Percentiles rank a stretch among this genome's conserved stretches.
These are phyloP conservation scores for Bruguiera hainesii DNA, from an alignment of 441 rosid species.

Conservation along the genomic window DNA sequence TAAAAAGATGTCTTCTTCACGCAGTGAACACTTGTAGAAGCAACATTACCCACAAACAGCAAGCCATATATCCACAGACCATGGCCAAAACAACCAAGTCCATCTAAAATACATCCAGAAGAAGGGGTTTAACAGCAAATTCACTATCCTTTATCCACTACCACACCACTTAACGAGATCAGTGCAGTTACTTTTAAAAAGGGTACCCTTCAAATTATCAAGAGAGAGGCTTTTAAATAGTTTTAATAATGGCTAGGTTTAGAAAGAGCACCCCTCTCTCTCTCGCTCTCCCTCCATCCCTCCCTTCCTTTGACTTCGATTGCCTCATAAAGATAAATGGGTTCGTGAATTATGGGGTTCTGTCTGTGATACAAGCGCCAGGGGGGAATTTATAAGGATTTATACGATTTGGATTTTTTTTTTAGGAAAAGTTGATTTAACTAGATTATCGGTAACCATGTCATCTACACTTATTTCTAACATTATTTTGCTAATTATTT, in stretches of 20 bases:
- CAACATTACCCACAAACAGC: constrained; percentile 59
- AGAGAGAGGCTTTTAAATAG: constrained; percentile 36
- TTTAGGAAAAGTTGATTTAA: no score
- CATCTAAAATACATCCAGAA: constrained; percentile 91
- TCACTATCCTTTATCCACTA: constrained; percentile 48
- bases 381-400: no score
- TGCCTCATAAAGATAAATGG: no score
- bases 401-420: no score
- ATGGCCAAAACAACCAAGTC: constrained; percentile 92
- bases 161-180: constrained; percentile 51
- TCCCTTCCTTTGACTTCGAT: no score
- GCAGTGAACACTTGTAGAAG: constrained; percentile 47
- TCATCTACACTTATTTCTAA: no score
- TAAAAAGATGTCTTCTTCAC: constrained; percentile 59
- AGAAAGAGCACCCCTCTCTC: constrained; percentile 18
- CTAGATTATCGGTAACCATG: no score
- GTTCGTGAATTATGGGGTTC: neutral
- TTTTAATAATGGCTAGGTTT: constrained; percentile 33
- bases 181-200: constrained; percentile 41
- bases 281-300: no score
- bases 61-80: constrained; percentile 53
- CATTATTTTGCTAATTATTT: no score
- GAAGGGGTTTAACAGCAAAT: constrained; percentile 54
- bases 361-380: no score
- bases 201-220: constrained; percentile 37